Base-by-base conservation (phyloP, 202 grass and related monocot species). In the Zizania palustris region DNA sequence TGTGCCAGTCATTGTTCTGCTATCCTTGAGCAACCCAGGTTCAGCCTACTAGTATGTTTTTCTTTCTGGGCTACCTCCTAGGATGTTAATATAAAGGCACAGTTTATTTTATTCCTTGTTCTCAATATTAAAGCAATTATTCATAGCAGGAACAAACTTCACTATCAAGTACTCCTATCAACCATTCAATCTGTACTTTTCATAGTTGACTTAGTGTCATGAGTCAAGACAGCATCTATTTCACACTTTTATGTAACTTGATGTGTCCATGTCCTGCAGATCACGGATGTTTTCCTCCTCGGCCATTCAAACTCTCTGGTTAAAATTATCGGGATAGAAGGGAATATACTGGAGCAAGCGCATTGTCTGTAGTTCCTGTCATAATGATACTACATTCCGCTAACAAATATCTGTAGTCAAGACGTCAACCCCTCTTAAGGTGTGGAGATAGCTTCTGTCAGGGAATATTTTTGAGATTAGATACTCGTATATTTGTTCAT, bases 271-370 rank as follows among this genome's bases (percentile, higher is more conserved):
- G 53, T 85, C 87, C 62, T 90, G 77, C 83, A 98, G 96, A 78
- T 92, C 50, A 90, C 91, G 1, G 83, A 94, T 85, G 45, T 85
- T 54, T 98, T 98, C 79, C 72, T 92, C 11, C 65, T 87, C 43
- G 96, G 96, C 59, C 96, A 95, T 74, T 95, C 87, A 1, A 98
- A 98, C 62, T 50, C 63, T n/a, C 72, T 21, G 9, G 89, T 90
- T 38, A 75, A 72, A 79, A 80, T 98, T 36, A 44, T 98, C 11
- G 96, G 96, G 72, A 75, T 86, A 74, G 57, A 88, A 59, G 91
- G 91, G 55, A 76, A 77, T 35, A 75, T 95, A 83, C 54, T 92
- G 37, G 75, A 81, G 38, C 55, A 73, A 64, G 43, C 84, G 38
- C 78, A 71, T 22, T 18, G 45, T 53, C 45, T 11, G 6, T 82